Conservation (phyloP, 2,329 filamentous ascomycete species). For the Pseudogymnoascus sp. region DNA sequence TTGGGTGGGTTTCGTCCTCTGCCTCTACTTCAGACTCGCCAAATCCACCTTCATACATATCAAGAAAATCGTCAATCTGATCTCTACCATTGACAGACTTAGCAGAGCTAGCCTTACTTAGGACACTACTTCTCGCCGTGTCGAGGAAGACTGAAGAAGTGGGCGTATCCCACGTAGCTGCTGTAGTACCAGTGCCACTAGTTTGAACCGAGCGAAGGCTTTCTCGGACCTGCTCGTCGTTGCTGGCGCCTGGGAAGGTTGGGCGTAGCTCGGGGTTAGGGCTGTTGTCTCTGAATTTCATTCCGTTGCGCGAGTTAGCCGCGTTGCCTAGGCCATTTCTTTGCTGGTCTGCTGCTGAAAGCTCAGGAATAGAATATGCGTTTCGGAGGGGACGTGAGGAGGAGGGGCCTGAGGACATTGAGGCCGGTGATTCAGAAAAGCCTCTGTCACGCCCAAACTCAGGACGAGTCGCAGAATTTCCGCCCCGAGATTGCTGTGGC, state of each 20-base stretch:
- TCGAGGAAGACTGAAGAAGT: slow-evolving; percentile 18
- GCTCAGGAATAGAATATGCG: slow-evolving; percentile 29
- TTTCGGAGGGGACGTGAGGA: slow-evolving; percentile 21
- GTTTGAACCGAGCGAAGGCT: slow-evolving; percentile 47
- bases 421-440: slow-evolving; percentile 19
- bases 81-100: slow-evolving; percentile 50
- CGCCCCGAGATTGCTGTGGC: slow-evolving; percentile 19
- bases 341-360: slow-evolving; percentile 24
- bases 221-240: slow-evolving; percentile 40
- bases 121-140: slow-evolving; percentile 75
- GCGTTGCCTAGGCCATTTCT: slow-evolving; percentile 26
- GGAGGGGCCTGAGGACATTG: slow-evolving; percentile 14
- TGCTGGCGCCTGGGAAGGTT: slow-evolving; percentile 24
- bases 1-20: slow-evolving; percentile 31
- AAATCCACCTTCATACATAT: slow-evolving; percentile 61
- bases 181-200: background rate
- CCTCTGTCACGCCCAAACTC: slow-evolving; percentile 23
- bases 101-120: slow-evolving; percentile 71
- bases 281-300: slow-evolving; percentile 17
- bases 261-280: slow-evolving; percentile 24
- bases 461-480: slow-evolving; percentile 16
- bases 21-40: slow-evolving; percentile 37
- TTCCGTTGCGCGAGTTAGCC: slow-evolving; percentile 20
- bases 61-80: slow-evolving; percentile 62
- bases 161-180: background rate